phyloP scores from a whole-genome alignment of 2,329 filamentous ascomycete genomes.

The Didymella sp. region DNA sequence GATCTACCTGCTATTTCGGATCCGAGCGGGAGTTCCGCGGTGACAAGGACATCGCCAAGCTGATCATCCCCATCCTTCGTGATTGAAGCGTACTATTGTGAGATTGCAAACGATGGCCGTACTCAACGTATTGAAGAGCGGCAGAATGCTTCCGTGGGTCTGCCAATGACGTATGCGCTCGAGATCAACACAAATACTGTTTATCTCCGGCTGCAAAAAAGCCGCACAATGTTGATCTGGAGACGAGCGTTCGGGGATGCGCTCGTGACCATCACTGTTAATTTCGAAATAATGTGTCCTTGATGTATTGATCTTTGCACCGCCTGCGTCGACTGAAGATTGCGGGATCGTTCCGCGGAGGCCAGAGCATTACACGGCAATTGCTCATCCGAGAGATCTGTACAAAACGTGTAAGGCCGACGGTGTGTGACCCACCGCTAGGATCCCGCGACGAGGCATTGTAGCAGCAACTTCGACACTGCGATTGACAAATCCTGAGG shows the following conservation, averaged over 20 bases:
- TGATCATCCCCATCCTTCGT: not conserved
- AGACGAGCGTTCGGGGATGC: not conserved
- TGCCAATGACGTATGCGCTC: conserved; percentile 8
- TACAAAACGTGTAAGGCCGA: not conserved
- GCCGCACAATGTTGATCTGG: conserved; percentile 1
- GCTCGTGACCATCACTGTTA: not conserved
- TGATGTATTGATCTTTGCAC: not conserved
- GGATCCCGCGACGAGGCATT: not conserved
- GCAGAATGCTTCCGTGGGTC: not conserved
- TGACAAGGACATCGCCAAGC: not conserved
- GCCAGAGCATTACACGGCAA: not conserved
- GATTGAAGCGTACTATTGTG: not conserved
- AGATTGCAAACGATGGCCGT: conserved; percentile 1
- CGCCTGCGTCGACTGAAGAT: not conserved
- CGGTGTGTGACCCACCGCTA: conserved; percentile 3
- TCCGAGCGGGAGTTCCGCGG: not conserved
- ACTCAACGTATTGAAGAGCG: not conserved
- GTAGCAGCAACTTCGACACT: not conserved
- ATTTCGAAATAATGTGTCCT: not conserved
- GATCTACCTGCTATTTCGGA: not conserved
- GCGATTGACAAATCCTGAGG: conserved; percentile 4
- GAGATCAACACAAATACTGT: not conserved
- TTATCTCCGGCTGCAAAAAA: not conserved
- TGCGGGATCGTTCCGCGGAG: not conserved
- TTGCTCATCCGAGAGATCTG: not conserved